These are phyloP conservation scores for Hypocrella siamensis DNA, from an alignment of 2,329 filamentous ascomycete species.

Conservation along the genomic window DNA sequence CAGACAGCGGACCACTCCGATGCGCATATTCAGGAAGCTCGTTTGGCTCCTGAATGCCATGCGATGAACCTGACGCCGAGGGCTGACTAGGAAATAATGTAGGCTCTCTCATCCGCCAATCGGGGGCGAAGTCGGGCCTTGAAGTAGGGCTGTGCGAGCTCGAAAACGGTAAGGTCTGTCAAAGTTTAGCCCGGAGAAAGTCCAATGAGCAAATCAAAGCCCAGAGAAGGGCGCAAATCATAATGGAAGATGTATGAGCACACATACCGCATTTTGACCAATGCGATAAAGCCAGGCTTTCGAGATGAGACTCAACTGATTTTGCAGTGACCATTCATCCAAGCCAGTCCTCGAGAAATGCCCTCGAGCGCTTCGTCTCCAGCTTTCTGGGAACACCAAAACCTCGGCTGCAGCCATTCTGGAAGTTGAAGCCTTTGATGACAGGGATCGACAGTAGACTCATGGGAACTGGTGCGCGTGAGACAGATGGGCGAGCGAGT, in stretches of 20 bases:
- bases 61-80: no score
- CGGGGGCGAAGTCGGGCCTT: no score
- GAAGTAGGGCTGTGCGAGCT: no score
- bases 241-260: no score
- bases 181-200: no score
- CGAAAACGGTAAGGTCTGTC: no score
- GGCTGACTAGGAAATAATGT: no score
- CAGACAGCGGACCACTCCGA: no score
- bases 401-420: conserved; percentile 39
- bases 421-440: conserved; percentile 28
- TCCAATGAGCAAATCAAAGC: neutral
- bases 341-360: conserved; percentile 16
- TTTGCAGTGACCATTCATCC: conserved; percentile 13
- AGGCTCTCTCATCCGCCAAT: no score
- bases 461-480: conserved; percentile 30
- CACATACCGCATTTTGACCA: conserved; percentile 1
- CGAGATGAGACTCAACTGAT: conserved; percentile 22
- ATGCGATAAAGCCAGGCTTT: conserved; percentile 4
- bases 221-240: no score
- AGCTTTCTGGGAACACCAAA: conserved; percentile 25
- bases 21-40: no score
- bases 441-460: conserved; percentile 26
- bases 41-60: no score
- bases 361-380: conserved; percentile 24
- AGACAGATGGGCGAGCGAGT: conserved; percentile 3